Conservation (phyloP, 2,329 filamentous ascomycete genomes). For the Colletotrichum cuscutae region DNA sequence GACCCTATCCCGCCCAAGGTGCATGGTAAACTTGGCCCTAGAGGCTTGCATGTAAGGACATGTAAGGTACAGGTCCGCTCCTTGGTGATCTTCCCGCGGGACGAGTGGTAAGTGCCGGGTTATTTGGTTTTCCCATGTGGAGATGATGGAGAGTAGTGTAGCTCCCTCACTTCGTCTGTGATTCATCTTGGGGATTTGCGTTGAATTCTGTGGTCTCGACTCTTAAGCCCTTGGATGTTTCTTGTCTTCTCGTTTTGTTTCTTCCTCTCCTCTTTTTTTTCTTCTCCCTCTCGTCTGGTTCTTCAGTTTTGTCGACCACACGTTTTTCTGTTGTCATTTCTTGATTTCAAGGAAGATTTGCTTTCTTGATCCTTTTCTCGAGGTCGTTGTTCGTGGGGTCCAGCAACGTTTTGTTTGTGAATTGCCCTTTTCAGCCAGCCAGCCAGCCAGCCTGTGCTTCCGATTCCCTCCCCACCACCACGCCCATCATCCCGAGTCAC, state of each 20-base stretch:
- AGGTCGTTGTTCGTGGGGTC: not conserved
- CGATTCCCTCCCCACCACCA: not conserved
- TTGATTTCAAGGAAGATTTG: not conserved
- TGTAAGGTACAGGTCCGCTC: not conserved
- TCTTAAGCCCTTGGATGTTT: not conserved
- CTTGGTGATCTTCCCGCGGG: not conserved
- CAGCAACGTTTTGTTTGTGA: no score
- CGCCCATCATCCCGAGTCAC: not conserved
- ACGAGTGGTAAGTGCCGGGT: not conserved
- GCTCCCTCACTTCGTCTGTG: not conserved
- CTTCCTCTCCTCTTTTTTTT: not conserved
- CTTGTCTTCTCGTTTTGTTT: not conserved
- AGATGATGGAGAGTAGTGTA: not conserved
- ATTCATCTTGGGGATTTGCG: not conserved
- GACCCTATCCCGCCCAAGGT: not conserved
- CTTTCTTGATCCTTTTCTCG: not conserved
- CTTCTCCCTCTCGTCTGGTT: not conserved
- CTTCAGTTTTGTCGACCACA: no score
- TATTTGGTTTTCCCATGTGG: not conserved
- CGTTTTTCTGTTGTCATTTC: not conserved
- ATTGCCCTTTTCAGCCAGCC: not conserved
- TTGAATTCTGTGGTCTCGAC: not conserved
- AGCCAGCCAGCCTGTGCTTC: constrained; percentile 28
- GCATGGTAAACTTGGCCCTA: not conserved
- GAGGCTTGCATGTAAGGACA: not conserved